Conservation (phyloP, 768 basidiomycete species). For the Pleurotus salmoneostramineus region DNA sequence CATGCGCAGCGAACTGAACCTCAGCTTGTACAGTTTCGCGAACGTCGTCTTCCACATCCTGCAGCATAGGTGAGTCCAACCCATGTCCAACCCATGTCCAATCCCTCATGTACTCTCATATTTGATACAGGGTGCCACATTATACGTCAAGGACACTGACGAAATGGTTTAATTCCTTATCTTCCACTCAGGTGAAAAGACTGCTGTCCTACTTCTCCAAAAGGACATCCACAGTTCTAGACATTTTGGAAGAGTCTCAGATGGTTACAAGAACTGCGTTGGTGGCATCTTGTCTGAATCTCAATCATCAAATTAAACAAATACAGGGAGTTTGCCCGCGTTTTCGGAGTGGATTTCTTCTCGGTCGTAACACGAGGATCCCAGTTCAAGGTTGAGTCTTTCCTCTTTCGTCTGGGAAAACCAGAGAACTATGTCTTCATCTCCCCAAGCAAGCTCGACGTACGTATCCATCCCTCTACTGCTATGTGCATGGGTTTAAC, state of each 20-base stretch:
- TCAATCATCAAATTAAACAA: background rate
- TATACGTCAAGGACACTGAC: slow-evolving; percentile 62
- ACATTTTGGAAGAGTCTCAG: slow-evolving; percentile 80
- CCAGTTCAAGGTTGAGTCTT: slow-evolving; percentile 98
- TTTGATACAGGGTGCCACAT: slow-evolving; percentile 60
- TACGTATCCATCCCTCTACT: background rate
- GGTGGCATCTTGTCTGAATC: slow-evolving; percentile 18
- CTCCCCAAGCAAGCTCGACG: slow-evolving; percentile 70
- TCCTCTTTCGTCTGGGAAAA: slow-evolving; percentile 96
- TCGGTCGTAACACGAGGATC: slow-evolving; percentile 94
- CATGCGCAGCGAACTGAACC: slow-evolving; percentile 77
- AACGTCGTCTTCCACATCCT: slow-evolving; percentile 84
- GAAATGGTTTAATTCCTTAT: slow-evolving; percentile 60
- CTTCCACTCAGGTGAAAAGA: slow-evolving; percentile 48
- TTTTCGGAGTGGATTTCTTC: slow-evolving; percentile 96
- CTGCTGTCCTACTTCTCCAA: slow-evolving; percentile 62
- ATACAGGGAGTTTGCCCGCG: slow-evolving; percentile 89
- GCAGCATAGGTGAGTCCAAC: slow-evolving; percentile 55
- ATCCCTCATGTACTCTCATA: background rate
- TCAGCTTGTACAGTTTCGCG: slow-evolving; percentile 85
- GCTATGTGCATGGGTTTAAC: background rate
- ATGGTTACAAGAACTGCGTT: slow-evolving; percentile 89
- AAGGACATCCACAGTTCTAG: slow-evolving; percentile 66
- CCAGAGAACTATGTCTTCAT: slow-evolving; percentile 90
- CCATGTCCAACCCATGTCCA: background rate